phyloP scores from a whole-genome alignment of 495 filamentous ascomycete genomes.

The Penicillium angulare region DNA sequence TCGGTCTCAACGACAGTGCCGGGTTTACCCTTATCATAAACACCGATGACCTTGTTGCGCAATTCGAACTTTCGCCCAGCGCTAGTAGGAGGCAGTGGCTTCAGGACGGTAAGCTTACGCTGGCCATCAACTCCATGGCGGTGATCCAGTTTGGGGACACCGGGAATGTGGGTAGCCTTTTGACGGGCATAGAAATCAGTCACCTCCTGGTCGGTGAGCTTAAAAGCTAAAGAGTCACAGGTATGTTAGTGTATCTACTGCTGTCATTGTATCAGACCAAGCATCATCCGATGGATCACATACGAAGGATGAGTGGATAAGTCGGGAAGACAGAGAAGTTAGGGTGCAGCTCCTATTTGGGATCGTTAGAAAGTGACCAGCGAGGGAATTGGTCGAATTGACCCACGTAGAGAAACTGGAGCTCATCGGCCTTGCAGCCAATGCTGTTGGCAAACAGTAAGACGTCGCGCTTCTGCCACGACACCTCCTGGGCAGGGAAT shows the following conservation, averaged over 20 bases:
- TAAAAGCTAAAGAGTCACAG: constrained; percentile 60
- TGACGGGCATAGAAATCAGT: constrained; percentile 77
- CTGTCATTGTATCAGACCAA: no score
- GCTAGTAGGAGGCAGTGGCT: constrained; percentile 71
- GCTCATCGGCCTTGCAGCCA: constrained; percentile 77
- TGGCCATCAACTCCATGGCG: constrained; percentile 80
- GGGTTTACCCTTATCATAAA: constrained; percentile 89
- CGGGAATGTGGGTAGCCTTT: constrained; percentile 61
- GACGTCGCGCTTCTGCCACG: constrained; percentile 83
- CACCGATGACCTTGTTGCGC: constrained; percentile 75
- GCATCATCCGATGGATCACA: constrained; percentile 23
- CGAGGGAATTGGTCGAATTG: constrained; percentile 7
- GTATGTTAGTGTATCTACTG: constrained; percentile 1
- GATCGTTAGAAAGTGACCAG: neutral
- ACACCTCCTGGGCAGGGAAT: constrained; percentile 67
- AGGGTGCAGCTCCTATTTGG: constrained; percentile 71
- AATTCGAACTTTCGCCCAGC: constrained; percentile 73
- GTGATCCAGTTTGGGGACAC: constrained; percentile 74
- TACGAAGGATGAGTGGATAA: constrained; percentile 80
- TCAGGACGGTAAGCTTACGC: constrained; percentile 73
- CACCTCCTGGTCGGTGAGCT: constrained; percentile 72
- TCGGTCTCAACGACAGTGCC: constrained; percentile 82
- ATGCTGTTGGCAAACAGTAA: constrained; percentile 87
- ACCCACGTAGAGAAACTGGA: constrained; percentile 85
- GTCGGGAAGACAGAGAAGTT: constrained; percentile 83